Evolutionary conservation across 2,329 filamentous ascomycete species (phyloP).

Genomic region (Chaetoscypha palmicola): DNA sequence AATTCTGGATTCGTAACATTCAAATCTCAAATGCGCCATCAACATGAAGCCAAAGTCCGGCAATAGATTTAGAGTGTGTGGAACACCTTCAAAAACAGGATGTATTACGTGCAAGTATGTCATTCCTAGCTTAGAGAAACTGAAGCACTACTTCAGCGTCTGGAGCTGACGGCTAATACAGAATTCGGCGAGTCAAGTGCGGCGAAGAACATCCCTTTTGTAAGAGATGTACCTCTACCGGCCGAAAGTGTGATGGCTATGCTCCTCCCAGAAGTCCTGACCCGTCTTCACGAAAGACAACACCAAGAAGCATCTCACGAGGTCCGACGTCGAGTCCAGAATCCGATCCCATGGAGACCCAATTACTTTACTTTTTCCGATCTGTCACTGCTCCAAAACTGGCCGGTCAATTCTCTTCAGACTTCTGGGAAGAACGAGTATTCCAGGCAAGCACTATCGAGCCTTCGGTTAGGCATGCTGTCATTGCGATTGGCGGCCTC

Average conservation of each 20-base stretch:
- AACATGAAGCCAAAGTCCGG: constrained; percentile 20
- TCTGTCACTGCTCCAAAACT: constrained; percentile 21
- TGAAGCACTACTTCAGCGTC: not conserved
- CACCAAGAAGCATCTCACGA: constrained; percentile 3
- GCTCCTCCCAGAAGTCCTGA: constrained; percentile 12
- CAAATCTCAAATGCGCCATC: not conserved
- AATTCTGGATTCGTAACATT: not conserved
- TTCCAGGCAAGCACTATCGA: constrained; percentile 20
- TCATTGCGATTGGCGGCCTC: constrained; percentile 27
- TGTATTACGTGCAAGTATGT: constrained; percentile 29
- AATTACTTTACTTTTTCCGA: constrained; percentile 22
- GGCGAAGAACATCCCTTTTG: constrained; percentile 29
- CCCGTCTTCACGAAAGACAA: constrained; percentile 2
- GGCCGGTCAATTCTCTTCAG: constrained; percentile 19
- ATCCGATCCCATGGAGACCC: constrained; percentile 20
- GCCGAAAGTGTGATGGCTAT: constrained; percentile 29
- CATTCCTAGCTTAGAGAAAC: too few species aligned
- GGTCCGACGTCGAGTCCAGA: constrained; percentile 2
- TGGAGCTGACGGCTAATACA: constrained; percentile 8
- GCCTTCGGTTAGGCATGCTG: constrained; percentile 25
- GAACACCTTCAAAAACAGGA: constrained; percentile 26
- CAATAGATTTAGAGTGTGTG: constrained; percentile 26
- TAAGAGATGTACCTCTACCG: constrained; percentile 26
- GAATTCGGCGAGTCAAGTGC: constrained; percentile 28
- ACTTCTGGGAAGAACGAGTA: constrained; percentile 26